These are phyloP conservation scores for barley (Hordeum vulgare) DNA, from an alignment of 176 grass and related monocot genomes.

Conservation along the genomic window DNA sequence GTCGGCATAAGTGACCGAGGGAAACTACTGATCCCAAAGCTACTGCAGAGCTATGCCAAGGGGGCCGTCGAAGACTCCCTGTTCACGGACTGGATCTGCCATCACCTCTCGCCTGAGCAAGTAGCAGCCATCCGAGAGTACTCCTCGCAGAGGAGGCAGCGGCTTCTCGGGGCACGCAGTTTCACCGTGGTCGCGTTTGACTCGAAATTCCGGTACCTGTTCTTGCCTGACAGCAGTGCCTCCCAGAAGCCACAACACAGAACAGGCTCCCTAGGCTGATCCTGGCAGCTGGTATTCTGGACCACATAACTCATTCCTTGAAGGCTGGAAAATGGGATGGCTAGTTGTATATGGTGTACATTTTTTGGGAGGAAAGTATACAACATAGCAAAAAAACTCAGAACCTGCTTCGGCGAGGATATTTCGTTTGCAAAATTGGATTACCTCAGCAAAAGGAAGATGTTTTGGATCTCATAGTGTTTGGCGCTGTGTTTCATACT, in stretches of 20 bases:
- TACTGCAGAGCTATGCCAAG: conserved; percentile 77
- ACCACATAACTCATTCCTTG: conserved; percentile 20
- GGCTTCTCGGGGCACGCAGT: conserved; percentile 53
- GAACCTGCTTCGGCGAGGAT: background rate
- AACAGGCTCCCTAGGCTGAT: conserved; percentile 13
- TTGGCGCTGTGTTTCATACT: background rate
- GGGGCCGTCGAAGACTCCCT: conserved; percentile 78
- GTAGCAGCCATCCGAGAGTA: conserved; percentile 52
- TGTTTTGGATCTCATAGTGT: background rate
- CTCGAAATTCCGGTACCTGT: conserved; percentile 73
- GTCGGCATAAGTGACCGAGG: conserved; percentile 69
- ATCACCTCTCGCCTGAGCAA: conserved; percentile 69
- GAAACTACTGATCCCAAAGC: conserved; percentile 80
- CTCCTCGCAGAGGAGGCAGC: conserved; percentile 56
- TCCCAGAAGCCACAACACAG: conserved; percentile 17
- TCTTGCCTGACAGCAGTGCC: conserved; percentile 55
- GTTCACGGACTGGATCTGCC: conserved; percentile 82
- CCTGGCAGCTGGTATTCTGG: background rate
- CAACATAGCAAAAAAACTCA: background rate
- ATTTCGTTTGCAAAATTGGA: background rate
- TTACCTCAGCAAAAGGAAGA: background rate
- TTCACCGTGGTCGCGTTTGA: conserved; percentile 58
- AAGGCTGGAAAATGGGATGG: background rate
- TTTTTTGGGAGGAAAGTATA: conserved; percentile 19
- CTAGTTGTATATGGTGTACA: conserved; percentile 41